Evolutionary conservation across 1,284 basidiomycete genomes (phyloP), one percentile per base, ranked within the genome.

Genomic region (Amylostereum areolatum): DNA sequence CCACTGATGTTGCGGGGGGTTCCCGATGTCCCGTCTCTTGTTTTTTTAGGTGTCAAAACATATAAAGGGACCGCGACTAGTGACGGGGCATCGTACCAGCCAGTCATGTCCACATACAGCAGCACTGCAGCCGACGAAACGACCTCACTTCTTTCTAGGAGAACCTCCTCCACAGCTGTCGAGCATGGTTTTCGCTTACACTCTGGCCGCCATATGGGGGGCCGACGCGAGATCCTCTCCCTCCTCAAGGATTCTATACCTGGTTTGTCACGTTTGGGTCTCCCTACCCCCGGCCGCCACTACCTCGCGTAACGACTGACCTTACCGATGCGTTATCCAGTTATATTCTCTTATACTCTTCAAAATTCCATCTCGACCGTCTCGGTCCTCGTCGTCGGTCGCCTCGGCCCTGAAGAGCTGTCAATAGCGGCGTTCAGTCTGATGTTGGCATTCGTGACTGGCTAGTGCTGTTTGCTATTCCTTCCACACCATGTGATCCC

Each of bases 381-480:
- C 24, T 77, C 83, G 28, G 72, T 87, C 39, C 58, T 84, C 34
- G 72, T 89, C 55, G 74, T 75, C 3, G 84, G 83, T 10, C 76
- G 77, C 10, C 71, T 88, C 3, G 85, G 86, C 4, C 77, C 83
- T 11, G 71, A 83, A 55, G 80, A 84, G 57, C 69, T 89, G 3
- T 85, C 83, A 1, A 80, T 78, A 1, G 74, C 84, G 5, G 85
- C 86, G 35, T 85, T 89, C 57, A 77, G 82, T 28, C 67, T 85
- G 58, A 88, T 88, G 85, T 66, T 89, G 55, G 85, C 85, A 12
- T 85, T 81, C 62, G 85, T 88, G 31, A 82, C 84, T 72, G 82
- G 85, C 77, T 63, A 79, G 83, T 82, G 61, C 55, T 61, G 37
- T 55, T 52, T 55, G 56, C 45, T 50, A 55, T 52, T 57, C 49